A percentile compares a stretch with the other conserved stretches of the same genome.
Conservation (phyloP, 345 rosid species). For the Lenwebbia sp. region DNA sequence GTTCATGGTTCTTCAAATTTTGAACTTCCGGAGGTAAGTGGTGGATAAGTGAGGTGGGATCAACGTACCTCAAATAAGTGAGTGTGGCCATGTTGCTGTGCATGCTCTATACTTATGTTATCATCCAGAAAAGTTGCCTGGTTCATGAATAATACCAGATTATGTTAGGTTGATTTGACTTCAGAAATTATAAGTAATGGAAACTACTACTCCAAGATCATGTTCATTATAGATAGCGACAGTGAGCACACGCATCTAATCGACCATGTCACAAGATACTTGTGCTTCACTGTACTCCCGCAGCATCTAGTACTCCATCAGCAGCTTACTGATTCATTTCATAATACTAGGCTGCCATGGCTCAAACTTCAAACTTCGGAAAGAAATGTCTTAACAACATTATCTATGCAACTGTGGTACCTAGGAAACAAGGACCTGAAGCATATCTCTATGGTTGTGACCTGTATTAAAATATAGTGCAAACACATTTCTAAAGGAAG, state of each 20-base stretch:
- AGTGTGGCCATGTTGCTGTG: slow-evolving; percentile 71
- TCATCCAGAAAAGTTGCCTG: slow-evolving; percentile 95
- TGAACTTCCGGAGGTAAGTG: background rate
- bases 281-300: background rate
- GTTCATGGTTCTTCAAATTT: background rate
- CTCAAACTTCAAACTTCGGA: background rate
- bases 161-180: background rate
- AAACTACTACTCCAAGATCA: background rate
- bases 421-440: background rate
- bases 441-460: background rate
- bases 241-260: background rate
- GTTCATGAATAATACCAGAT: background rate
- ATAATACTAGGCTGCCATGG: background rate
- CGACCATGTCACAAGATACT: background rate
- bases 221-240: background rate
- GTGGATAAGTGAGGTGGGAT: background rate
- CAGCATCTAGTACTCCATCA: background rate
- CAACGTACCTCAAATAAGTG: slow-evolving; percentile 66
- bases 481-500: background rate
- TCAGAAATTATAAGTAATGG: background rate
- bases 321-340: background rate
- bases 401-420: background rate
- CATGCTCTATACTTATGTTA: slow-evolving; percentile 59
- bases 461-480: background rate
- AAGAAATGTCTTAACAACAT: background rate